Percentiles rank a stretch among this genome's conserved stretches.
Evolutionary conservation across 352 stramenopile species (phyloP).

Genomic region (Elongisporangium undulatum): DNA sequence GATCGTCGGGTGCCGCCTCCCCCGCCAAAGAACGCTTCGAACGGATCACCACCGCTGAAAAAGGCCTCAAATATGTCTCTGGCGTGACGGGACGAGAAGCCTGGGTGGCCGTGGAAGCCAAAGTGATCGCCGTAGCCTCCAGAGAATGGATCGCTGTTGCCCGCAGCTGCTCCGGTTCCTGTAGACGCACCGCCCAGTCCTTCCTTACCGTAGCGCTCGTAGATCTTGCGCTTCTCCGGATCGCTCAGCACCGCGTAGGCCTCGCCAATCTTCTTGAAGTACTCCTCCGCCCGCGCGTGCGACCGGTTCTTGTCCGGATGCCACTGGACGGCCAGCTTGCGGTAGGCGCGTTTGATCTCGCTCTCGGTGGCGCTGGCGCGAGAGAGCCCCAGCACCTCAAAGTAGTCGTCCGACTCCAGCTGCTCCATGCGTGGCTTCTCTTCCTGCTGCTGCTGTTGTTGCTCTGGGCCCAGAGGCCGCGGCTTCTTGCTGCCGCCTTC

Average conservation of each 20-base stretch:
- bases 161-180: not conserved
- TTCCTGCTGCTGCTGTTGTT: slow-evolving; percentile 1
- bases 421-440: slow-evolving; percentile 21
- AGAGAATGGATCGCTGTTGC: not conserved
- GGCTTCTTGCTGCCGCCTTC: too few species aligned
- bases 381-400: slow-evolving; percentile 46
- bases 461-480: too few species aligned
- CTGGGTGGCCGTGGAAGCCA: slow-evolving; percentile 12
- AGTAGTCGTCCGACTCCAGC: slow-evolving; percentile 75
- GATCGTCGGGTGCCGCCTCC: slow-evolving; percentile 9
- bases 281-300: slow-evolving; percentile 73
- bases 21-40: slow-evolving; percentile 47
- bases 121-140: slow-evolving; percentile 18
- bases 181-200: slow-evolving; percentile 10
- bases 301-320: slow-evolving; percentile 93
- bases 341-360: slow-evolving; percentile 67
- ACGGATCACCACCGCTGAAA: slow-evolving; percentile 54
- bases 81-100: slow-evolving; percentile 52
- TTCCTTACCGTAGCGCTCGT: slow-evolving; percentile 44
- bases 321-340: slow-evolving; percentile 81
- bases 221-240: slow-evolving; percentile 42
- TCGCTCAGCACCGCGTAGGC: slow-evolving; percentile 90
- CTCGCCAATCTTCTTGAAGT: slow-evolving; percentile 88
- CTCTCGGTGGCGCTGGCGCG: slow-evolving; percentile 25
- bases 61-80: slow-evolving; percentile 73